Evolutionary conservation across 257 asterid species (phyloP).

Genomic region (Datura wrightii): DNA sequence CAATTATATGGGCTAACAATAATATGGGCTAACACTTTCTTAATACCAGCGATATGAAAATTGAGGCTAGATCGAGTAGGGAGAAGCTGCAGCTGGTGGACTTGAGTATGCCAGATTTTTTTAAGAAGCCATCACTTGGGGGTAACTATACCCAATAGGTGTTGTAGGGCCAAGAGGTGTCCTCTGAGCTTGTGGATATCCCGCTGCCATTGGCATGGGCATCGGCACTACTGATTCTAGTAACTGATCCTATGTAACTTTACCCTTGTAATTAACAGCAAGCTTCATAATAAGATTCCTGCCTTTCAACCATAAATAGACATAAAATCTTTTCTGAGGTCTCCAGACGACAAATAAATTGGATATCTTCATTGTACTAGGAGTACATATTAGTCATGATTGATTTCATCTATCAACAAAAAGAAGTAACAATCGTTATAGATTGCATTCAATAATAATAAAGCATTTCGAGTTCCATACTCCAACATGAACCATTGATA

Average conservation of each 20-base stretch:
- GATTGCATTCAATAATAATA: not conserved
- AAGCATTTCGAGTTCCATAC: not conserved
- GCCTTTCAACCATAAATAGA: conserved; percentile 56
- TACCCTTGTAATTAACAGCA: conserved; percentile 83
- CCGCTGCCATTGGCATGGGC: conserved; percentile 53
- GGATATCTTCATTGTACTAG: not conserved
- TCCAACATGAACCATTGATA: not conserved
- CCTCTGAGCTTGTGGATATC: conserved; percentile 51
- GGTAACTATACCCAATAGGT: conserved; percentile 60
- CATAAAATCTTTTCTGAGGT: conserved; percentile 3
- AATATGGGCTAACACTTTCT: too few species aligned
- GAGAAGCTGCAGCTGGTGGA: conserved; percentile 51
- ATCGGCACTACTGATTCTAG: conserved; percentile 54
- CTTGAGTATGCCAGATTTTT: conserved; percentile 49
- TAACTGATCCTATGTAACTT: conserved; percentile 52
- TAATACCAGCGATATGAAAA: conserved; percentile 64
- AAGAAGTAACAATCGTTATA: not conserved
- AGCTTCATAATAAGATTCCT: conserved; percentile 81
- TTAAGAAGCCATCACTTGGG: conserved; percentile 57
- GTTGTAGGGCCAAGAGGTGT: conserved; percentile 42
- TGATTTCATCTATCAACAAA: not conserved
- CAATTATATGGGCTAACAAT: too few species aligned
- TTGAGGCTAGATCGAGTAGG: conserved; percentile 55
- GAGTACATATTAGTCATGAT: not conserved
- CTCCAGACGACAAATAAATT: not conserved